Percentiles rank a stretch among this genome's conserved stretches.
Conservation (phyloP, 371 early-diverging fungal genomes). For the Chytridium lagenaria region DNA sequence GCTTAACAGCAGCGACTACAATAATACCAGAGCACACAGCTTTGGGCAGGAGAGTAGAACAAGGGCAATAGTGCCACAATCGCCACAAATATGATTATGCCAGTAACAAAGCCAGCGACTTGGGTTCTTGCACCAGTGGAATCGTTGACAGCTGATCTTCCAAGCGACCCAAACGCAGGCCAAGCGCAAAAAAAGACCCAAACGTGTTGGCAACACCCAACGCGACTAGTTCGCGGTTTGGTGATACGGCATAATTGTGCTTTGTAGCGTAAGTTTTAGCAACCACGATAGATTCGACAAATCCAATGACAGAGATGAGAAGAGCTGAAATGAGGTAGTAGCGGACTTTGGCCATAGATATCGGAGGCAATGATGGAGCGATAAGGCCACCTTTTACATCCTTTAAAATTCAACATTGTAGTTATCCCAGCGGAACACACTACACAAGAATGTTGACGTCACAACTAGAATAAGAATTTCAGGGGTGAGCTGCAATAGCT, state of each 20-base stretch:
- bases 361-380: slow-evolving; percentile 60
- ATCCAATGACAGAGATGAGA: slow-evolving; percentile 89
- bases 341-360: slow-evolving; percentile 62
- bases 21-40: slow-evolving; percentile 86
- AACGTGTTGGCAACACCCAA: slow-evolving; percentile 83
- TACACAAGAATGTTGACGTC: slow-evolving; percentile 67
- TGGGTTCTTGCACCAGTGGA: slow-evolving; percentile 89
- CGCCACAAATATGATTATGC: slow-evolving; percentile 74
- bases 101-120: slow-evolving; percentile 82
- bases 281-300: slow-evolving; percentile 92
- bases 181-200: slow-evolving; percentile 83
- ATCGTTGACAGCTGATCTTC: slow-evolving; percentile 89
- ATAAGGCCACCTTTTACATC: slow-evolving; percentile 56
- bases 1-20: slow-evolving; percentile 79
- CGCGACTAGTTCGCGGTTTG: slow-evolving; percentile 95
- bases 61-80: slow-evolving; percentile 74
- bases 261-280: slow-evolving; percentile 87
- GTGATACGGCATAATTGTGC: slow-evolving; percentile 86
- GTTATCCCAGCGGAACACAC: slow-evolving; percentile 67
- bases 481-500: slow-evolving; percentile 73
- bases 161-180: slow-evolving; percentile 89
- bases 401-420: slow-evolving; percentile 79
- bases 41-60: slow-evolving; percentile 86
- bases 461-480: slow-evolving; percentile 87
- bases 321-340: slow-evolving; percentile 72